Evolutionary conservation across 2,329 filamentous ascomycete genomes (phyloP), one percentile per base, ranked within the genome.

Genomic region (Penicillium sp.): DNA sequence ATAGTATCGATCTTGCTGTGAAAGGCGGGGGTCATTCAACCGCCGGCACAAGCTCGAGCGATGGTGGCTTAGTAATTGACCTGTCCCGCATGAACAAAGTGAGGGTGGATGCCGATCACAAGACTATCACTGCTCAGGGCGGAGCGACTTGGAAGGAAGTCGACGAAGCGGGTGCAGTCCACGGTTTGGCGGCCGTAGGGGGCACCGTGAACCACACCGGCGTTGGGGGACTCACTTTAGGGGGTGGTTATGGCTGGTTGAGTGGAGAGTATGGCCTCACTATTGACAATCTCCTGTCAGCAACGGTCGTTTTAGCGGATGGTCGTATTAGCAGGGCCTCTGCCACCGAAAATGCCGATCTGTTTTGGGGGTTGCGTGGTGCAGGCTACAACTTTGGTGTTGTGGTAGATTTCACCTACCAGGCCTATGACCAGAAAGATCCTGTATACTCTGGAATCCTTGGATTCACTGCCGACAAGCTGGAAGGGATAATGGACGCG

Each of bases 141-240:
- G 82, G 83, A n/a, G 77, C 78, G 43, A 69, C 76, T 2, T 85
- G 83, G 82, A 73, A 73, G 53, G 80, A 85, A 56, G 78, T 86
- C 12, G 83, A 87, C 60, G 72, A 75, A 14, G 79, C 77, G 0
- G 79, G 79, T 1, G 80, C 75, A 49, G 69, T 78, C 50, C 72
- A 83, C 60, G 78, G 78, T 0, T 75, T 87, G 38, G 84, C 83
- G 2, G 83, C 83, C 1, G 81, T 86, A 0, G 84, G 84, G 9
- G 85, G 85, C 3, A 85, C 84, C 0, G 82, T 87, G 10, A 82
- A 82, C 40, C 82, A 86, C 59, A 87, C 84, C 1, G 84, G 85
- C 6, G 80, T 87, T 6, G 84, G 82, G 2, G 85, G 82, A 0
- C 71, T 87, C 14, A 78, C 80, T 0, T 67, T 86, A 1, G 82